phyloP scores from a whole-genome alignment of 305 asterid genomes.

The Solanum chacoense region DNA sequence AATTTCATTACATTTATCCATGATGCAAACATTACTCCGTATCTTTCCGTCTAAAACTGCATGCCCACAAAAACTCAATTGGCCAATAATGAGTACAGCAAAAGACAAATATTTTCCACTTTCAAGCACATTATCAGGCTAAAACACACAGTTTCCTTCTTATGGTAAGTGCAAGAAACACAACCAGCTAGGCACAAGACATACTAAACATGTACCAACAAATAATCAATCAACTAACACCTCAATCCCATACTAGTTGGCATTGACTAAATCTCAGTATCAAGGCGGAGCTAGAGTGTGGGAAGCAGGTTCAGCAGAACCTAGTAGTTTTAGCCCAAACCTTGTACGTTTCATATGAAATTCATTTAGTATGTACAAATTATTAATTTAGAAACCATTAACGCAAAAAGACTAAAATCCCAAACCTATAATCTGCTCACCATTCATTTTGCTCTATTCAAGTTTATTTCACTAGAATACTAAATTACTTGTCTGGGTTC shows the following conservation, averaged over 20 bases:
- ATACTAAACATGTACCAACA: not conserved
- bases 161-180: not conserved
- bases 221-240: not conserved
- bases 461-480: not conserved
- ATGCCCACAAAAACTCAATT: not conserved
- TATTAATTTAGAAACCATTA: not conserved
- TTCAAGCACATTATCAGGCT: not conserved
- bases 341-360: not conserved
- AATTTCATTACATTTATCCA: not conserved
- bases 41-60: not conserved
- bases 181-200: not conserved
- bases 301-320: not conserved
- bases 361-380: not conserved
- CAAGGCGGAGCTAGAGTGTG: not conserved
- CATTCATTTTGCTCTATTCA: not conserved
- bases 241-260: not conserved
- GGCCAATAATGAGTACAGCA: not conserved
- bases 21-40: not conserved
- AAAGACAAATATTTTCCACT: not conserved
- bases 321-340: not conserved
- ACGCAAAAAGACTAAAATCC: not conserved
- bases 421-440: not conserved
- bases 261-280: not conserved
- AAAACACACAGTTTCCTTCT: not conserved
- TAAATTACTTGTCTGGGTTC: not conserved